phyloP scores from a whole-genome alignment of 2,329 filamentous ascomycete species.

The Beauveria caledonica region DNA sequence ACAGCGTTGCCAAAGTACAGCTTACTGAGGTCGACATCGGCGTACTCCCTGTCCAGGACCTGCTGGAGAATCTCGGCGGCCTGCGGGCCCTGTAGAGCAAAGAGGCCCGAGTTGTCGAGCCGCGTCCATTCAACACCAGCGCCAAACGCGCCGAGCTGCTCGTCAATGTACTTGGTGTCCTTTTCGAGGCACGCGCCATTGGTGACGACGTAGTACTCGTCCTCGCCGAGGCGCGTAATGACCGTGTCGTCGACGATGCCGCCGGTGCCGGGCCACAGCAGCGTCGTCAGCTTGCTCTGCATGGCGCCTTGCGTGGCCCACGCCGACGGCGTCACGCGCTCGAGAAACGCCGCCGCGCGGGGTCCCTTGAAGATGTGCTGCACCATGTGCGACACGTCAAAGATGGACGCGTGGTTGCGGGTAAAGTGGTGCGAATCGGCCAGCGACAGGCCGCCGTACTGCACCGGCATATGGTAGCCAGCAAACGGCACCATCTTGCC shows the following conservation, averaged over 20 bases:
- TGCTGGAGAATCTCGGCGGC: conserved; percentile 60
- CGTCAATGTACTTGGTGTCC: conserved; percentile 67
- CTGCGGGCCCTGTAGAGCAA: conserved; percentile 84
- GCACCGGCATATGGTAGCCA: conserved; percentile 85
- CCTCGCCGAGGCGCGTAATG: conserved; percentile 67
- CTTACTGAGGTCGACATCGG: conserved; percentile 44
- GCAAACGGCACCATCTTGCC: conserved; percentile 97
- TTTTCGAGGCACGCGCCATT: conserved; percentile 90
- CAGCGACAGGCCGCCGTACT: conserved; percentile 72
- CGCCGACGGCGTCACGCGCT: conserved; percentile 73
- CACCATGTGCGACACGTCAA: conserved; percentile 96
- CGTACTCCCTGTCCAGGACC: conserved; percentile 43
- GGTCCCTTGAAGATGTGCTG: conserved; percentile 81
- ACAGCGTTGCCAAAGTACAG: conserved; percentile 77
- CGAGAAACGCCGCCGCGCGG: conserved; percentile 71
- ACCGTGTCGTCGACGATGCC: conserved; percentile 95
- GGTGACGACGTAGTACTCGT: conserved; percentile 85
- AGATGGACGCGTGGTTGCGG: conserved; percentile 76
- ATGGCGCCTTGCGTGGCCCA: conserved; percentile 56
- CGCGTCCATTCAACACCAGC: conserved; percentile 58
- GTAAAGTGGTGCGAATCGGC: conserved; percentile 86
- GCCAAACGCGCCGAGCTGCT: conserved; percentile 55
- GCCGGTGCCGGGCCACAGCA: conserved; percentile 71
- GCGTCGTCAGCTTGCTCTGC: conserved; percentile 72
- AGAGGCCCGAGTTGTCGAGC: conserved; percentile 63